phyloP scores from a whole-genome alignment of 495 filamentous ascomycete species.

The Talaromyces nanjingensis region DNA sequence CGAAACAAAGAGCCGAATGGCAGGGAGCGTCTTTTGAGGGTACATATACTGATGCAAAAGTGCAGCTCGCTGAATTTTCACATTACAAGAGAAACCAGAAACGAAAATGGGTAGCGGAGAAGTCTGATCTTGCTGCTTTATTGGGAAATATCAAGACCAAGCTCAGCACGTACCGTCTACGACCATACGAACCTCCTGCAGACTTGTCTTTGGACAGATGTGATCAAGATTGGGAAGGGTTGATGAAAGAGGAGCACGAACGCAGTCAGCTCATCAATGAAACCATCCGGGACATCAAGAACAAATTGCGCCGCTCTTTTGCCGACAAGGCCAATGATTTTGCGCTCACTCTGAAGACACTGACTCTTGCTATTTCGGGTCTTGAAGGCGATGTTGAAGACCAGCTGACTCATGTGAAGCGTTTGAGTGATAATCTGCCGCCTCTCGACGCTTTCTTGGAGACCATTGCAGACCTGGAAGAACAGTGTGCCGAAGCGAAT shows the following conservation, averaged over 20 bases:
- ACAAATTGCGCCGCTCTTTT: slow-evolving; percentile 81
- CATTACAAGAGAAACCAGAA: slow-evolving; percentile 84
- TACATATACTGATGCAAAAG: slow-evolving; percentile 88
- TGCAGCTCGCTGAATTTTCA: slow-evolving; percentile 72
- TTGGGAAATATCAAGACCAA: slow-evolving; percentile 99
- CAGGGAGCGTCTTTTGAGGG: slow-evolving; percentile 74
- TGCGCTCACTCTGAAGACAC: slow-evolving; percentile 84
- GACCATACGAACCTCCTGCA: slow-evolving; percentile 81
- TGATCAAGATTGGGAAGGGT: slow-evolving; percentile 70
- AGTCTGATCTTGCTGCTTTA: slow-evolving; percentile 86
- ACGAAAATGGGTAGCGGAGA: slow-evolving; percentile 92
- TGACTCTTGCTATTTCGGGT: slow-evolving; percentile 86
- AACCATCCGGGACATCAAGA: slow-evolving; percentile 97
- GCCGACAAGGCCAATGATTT: slow-evolving; percentile 98
- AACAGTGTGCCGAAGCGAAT: slow-evolving; percentile 90
- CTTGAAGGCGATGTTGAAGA: slow-evolving; percentile 95
- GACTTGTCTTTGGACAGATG: slow-evolving; percentile 72
- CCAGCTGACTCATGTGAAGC: slow-evolving; percentile 77
- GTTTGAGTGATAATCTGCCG: slow-evolving; percentile 70
- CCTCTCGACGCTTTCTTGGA: slow-evolving; percentile 84
- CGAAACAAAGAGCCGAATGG: slow-evolving; percentile 67
- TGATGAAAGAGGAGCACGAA: slow-evolving; percentile 75
- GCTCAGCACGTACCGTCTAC: slow-evolving; percentile 84
- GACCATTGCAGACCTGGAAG: slow-evolving; percentile 72
- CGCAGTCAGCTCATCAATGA: slow-evolving; percentile 93